These are phyloP conservation scores for Calonectria crousiana DNA, from an alignment of 2,329 filamentous ascomycete genomes.

Conservation along the genomic window DNA sequence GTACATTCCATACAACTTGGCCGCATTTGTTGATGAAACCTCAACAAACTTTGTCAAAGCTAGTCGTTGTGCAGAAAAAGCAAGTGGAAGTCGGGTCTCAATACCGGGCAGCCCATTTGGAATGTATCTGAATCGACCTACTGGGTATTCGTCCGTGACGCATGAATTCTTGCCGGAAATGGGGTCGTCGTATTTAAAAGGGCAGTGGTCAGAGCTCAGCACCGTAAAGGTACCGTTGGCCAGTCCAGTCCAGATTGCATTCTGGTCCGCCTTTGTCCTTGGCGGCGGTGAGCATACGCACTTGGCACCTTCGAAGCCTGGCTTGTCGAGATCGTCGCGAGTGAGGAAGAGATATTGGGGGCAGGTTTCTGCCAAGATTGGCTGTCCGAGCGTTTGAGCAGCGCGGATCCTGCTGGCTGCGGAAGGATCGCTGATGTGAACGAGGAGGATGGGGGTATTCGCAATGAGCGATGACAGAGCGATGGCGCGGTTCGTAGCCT, in stretches of 20 bases:
- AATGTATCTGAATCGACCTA: not conserved
- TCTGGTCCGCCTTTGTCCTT: not conserved
- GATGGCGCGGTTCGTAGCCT: not conserved
- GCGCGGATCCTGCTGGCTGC: not conserved
- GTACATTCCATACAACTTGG: constrained; percentile 21
- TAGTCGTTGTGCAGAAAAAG: not conserved
- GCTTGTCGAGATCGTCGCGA: constrained; percentile 60
- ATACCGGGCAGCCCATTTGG: not conserved
- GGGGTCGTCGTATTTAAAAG: not conserved
- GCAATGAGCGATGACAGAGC: not conserved
- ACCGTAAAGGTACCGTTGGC: not conserved
- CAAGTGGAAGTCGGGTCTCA: not conserved
- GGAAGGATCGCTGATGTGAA: not conserved
- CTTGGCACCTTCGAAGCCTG: constrained; percentile 67
- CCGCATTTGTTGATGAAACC: constrained; percentile 8
- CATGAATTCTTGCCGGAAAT: not conserved
- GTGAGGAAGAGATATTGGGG: constrained; percentile 68
- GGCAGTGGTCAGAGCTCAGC: not conserved
- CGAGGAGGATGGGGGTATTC: not conserved
- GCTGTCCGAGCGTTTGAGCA: not conserved
- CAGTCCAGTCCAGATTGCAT: not conserved
- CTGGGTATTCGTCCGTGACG: not conserved
- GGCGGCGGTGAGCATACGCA: constrained; percentile 67
- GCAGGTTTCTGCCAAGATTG: constrained; percentile 53
- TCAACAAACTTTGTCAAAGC: constrained; percentile 11